Evolutionary conservation across 768 basidiomycete genomes (phyloP), one percentile per base, ranked within the genome.

Genomic region (Sistotremastrum niveocremeum): DNA sequence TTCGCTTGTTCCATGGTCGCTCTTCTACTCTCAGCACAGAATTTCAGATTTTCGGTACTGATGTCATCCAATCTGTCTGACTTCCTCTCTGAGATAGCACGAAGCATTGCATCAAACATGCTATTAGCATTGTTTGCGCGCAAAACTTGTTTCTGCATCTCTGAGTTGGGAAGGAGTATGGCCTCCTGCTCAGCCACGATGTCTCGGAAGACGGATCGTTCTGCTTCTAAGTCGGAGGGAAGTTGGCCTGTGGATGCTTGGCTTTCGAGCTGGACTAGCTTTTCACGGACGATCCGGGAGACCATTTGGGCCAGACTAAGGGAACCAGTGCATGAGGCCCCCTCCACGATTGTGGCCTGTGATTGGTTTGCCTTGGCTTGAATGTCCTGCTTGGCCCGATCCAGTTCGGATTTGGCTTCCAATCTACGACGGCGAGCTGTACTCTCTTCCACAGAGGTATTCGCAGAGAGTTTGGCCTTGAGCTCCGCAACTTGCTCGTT

Each of bases 41-140:
- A 70, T 56, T 78, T 81, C 55, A 91, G 65, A 51, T 75, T 81
- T 49, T 85, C 80, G 29, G 77, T 58, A 54, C 70, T 74, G 36
- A 73, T 55, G 30, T 87, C 82, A 56, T 89, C 88, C 34, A 88
- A 63, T 52, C 78, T 79, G 51, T 87, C 84, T 4, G 81, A 84
- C 49, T 73, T 78, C 45, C 88, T 70, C 56, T 91, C 84, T 34
- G 81, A 77, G 42, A 81, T 79, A 10, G 85, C 85, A n/a, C 83
- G 76, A 57, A 90, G 73, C 35, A 83, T 85, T 10, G 84, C 87
- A 41, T 87, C 84, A 56, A 90, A 87, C 72, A 90, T 83, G 33
- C 81, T 77, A 50, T 66, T 70, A 4, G 84, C 78, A 57, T 88
- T 90, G 47, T 71, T 71, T 3, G 85, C 81, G 4, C 80, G 76